Evolutionary conservation across 352 stramenopile species (phyloP), one percentile per base, ranked within the genome.

Genomic region (Phytopythium sindhum): DNA sequence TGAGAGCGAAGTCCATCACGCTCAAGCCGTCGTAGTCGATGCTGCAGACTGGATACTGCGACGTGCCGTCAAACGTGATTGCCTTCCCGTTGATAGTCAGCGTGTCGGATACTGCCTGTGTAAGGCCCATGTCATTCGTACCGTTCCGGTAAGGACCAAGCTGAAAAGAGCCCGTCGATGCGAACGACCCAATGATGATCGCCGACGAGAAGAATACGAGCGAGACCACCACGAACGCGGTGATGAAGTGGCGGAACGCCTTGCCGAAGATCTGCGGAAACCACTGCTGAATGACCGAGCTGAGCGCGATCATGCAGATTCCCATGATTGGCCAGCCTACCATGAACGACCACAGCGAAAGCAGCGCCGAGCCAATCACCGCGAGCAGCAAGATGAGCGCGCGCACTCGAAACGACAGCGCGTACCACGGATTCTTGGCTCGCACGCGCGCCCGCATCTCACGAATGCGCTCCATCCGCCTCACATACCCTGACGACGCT

Each of bases 201-300:
- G 83, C 85, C 19, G 83, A 90, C 29, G 83, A 90, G 69, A 93
- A 93, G 68, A 93, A 93, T 35, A 93, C 68, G 48, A 93, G 71
- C 63, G 84, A 93, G 53, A 93, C 70, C 23, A 90, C 28, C 47
- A 91, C 81, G 57, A 93, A 93, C 41, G 71, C 59, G 4, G 71
- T 79, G 75, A 93, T 84, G 45, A 93, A 93, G 59, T 90, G 74
- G 21, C 78, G 75, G 65, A 93, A 93, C 31, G 78, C 77, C 45
- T 73, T 69, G 6, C 84, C 84, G 41, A 93, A 93, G 33, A 93
- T 82, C 67, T 91, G 82, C 50, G 84, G 84, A 44, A 91, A 93
- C 31, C 83, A 76, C 50, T 67, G 70, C 71, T 93, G 84, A 26
- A 88, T 85, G 29, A 87, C 80, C 19, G 73, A 83, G 60, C 73